Base-by-base conservation (phyloP, 1,284 basidiomycete species). In the Sporisorium graminicola region DNA sequence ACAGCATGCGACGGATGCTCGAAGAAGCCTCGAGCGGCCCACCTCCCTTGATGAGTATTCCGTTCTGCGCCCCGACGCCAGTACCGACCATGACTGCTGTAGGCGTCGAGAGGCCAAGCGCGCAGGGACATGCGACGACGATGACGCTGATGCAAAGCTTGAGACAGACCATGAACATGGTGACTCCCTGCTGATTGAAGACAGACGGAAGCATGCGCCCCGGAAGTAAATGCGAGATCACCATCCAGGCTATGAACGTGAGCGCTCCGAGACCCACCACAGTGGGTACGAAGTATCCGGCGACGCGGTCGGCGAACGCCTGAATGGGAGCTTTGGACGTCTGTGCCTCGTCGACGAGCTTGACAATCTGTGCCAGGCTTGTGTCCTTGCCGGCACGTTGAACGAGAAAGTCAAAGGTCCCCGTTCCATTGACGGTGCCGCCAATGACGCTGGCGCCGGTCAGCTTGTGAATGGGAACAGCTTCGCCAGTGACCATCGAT, bases 11-110 rank as follows among this genome's bases (percentile, higher is more conserved):
- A 82, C 90, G 90, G 80, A 99, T 91, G 56, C 89, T 89, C 79
- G 90, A 91, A 84, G 94, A 95, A 3, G 94, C 94, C 85, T 99
- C 97, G 46, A 99, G 88, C 2, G 97, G 95, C 22, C 92, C 89
- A 3, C 95, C 97, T 49, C 97, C 95, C 86, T 99, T 99, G 90
- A 99, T 98, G 53, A 99, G 88, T 74, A 99, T 99, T 0, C 97
- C 97, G 82, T 98, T 95, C 88, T 93, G 90, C 13, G 97, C 97
- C 1, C 97, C 97, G 59, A 99, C 92, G 0, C 97, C 97, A 0
- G 97, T 99, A 31, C 97, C 97, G 43, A 99, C 97, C 97, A 99
- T 99, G 86, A 99, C 95, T 1, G 97, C 97, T 0, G 97, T 99
- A 0, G 97, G 97, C 0, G 97, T 99, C 65, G 93, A 94, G 60